Evolutionary conservation across 352 stramenopile genomes (phyloP).

Genomic region (Globisporangium sylvaticum): DNA sequence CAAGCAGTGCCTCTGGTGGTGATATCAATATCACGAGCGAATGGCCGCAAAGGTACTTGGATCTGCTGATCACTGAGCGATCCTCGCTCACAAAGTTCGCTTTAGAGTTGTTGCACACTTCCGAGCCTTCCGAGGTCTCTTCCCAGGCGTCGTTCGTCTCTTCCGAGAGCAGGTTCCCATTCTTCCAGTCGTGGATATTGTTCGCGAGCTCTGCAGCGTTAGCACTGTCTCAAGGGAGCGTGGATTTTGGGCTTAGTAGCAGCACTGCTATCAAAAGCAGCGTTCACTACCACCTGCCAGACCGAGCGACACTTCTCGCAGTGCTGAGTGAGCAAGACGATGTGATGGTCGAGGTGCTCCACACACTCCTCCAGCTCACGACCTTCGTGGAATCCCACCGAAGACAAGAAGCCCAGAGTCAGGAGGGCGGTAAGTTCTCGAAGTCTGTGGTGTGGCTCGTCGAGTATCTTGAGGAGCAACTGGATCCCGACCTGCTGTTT

Average conservation of each 20-base stretch:
- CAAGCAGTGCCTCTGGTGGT: not conserved
- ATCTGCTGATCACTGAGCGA: slow-evolving; percentile 14
- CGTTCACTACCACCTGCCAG: not conserved
- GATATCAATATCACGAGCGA: slow-evolving; percentile 4
- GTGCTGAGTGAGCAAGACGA: slow-evolving; percentile 70
- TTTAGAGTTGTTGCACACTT: slow-evolving; percentile 21
- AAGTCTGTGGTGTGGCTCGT: not conserved
- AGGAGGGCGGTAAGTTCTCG: not conserved
- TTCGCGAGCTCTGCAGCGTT: slow-evolving; percentile 24
- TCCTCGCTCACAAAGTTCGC: slow-evolving; percentile 28
- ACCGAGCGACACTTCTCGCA: slow-evolving; percentile 32
- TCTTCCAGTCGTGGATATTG: slow-evolving; percentile 63
- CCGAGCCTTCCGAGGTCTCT: slow-evolving; percentile 14
- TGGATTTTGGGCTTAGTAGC: not conserved
- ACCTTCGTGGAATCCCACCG: not conserved
- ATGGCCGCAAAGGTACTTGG: slow-evolving; percentile 24
- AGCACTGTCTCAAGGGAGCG: slow-evolving; percentile 9
- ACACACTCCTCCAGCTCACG: slow-evolving; percentile 33
- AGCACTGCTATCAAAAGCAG: not conserved
- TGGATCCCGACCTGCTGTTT: slow-evolving; percentile 61
- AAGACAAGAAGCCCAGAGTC: not conserved
- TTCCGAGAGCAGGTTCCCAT: slow-evolving; percentile 31
- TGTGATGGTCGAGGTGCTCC: slow-evolving; percentile 58
- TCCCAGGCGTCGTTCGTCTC: slow-evolving; percentile 39
- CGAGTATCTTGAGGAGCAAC: slow-evolving; percentile 23